A percentile compares a stretch with the other conserved stretches of the same genome.
Evolutionary conservation across 306 rosid species (phyloP).

Genomic region (Ziziphus jujuba): DNA sequence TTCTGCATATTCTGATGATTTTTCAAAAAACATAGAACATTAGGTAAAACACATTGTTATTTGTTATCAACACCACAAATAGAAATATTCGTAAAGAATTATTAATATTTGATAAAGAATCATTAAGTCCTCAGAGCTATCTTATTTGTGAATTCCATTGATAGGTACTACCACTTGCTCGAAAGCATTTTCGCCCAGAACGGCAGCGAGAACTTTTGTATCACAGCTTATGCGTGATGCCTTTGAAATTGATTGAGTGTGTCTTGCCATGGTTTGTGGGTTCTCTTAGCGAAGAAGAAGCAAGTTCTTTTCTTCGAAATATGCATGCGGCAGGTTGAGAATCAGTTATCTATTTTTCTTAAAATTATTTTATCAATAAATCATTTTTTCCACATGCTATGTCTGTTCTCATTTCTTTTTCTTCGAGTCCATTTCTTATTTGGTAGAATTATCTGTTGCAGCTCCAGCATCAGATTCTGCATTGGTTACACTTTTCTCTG

Average conservation of each 20-base stretch:
- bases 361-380: slow-evolving; percentile 3
- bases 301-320: slow-evolving; percentile 61
- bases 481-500: slow-evolving; percentile 78
- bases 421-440: slow-evolving; percentile 22
- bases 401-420: not conserved
- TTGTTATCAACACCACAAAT: slow-evolving; percentile 7
- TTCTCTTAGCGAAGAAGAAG: slow-evolving; percentile 70
- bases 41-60: slow-evolving; percentile 2
- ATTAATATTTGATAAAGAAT: slow-evolving; percentile 6
- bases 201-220: slow-evolving; percentile 80
- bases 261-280: slow-evolving; percentile 84
- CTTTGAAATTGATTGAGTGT: slow-evolving; percentile 84
- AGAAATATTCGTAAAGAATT: too few relatives aligned
- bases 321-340: slow-evolving; percentile 78
- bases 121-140: slow-evolving; percentile 13
- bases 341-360: slow-evolving; percentile 18
- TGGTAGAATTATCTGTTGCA: slow-evolving; percentile 39
- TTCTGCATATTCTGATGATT: not conserved
- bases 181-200: slow-evolving; percentile 74
- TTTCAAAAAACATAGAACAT: not conserved
- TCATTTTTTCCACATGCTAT: slow-evolving; percentile 3
- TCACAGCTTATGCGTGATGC: slow-evolving; percentile 91
- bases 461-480: slow-evolving; percentile 89
- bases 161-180: slow-evolving; percentile 95
- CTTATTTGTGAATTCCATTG: slow-evolving; percentile 25